These are phyloP conservation scores for Chaetoceros muelleri DNA, from an alignment of 108 stramenopile genomes.

Conservation along the genomic window DNA sequence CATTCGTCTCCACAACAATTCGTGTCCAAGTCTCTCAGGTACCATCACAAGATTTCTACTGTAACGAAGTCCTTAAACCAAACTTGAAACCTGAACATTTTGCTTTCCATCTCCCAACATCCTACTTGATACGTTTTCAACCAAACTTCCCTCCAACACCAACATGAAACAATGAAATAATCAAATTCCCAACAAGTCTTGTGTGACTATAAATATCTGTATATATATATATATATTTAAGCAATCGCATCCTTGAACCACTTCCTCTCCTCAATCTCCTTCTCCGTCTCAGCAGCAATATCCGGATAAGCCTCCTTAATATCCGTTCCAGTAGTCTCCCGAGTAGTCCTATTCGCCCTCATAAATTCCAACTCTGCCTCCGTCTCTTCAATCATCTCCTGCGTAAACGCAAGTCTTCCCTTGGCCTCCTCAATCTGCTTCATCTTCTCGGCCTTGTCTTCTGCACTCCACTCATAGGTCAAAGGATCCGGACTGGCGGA, in stretches of 20 bases:
- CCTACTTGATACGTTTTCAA: too few species aligned
- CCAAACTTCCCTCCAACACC: too few species aligned
- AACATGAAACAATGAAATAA: too few species aligned
- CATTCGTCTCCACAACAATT: too few species aligned
- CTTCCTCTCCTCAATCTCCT: constrained; percentile 78
- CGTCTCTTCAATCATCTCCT: constrained; percentile 48
- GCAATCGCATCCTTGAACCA: constrained; percentile 78
- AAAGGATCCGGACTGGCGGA: constrained; percentile 43
- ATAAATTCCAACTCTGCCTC: constrained; percentile 51
- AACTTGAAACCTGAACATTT: too few species aligned
- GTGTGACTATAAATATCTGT: too few species aligned
- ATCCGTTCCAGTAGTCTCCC: constrained; percentile 54
- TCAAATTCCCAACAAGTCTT: too few species aligned
- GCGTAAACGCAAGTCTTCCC: constrained; percentile 33
- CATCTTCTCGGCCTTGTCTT: constrained; percentile 56
- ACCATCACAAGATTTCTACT: too few species aligned
- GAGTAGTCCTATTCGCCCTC: constrained; percentile 59
- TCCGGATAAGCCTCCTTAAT: constrained; percentile 79
- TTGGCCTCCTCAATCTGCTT: constrained; percentile 69
- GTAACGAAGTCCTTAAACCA: too few species aligned
- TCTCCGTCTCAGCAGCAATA: constrained; percentile 76
- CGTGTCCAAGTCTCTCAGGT: too few species aligned
- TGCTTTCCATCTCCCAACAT: too few species aligned
- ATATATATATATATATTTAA: too few species aligned
- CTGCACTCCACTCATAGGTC: constrained; percentile 57